phyloP scores from a whole-genome alignment of 441 rosid species.

The Hura crepitans region DNA sequence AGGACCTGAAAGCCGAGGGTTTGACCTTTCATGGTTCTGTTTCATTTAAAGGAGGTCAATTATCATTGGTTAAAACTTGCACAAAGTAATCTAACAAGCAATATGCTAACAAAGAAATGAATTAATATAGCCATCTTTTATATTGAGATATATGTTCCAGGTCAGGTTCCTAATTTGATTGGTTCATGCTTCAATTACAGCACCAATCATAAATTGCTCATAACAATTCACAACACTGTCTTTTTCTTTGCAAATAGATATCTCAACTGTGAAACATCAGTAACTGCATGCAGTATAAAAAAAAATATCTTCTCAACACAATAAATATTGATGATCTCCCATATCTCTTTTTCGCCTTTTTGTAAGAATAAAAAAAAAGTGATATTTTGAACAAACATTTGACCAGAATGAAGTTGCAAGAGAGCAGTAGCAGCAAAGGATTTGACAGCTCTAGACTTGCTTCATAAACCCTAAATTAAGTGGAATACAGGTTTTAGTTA shows the following conservation, averaged over 20 bases:
- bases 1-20: constrained; percentile 47
- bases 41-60: constrained; percentile 27
- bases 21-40: constrained; percentile 39
- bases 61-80: constrained; percentile 9
- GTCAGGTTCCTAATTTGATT: not conserved
- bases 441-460: no score
- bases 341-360: not conserved
- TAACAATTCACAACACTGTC: not conserved
- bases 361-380: not conserved
- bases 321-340: not conserved
- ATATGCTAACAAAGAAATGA: not conserved
- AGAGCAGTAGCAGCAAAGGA: no score
- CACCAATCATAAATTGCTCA: not conserved
- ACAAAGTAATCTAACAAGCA: not conserved
- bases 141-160: not conserved
- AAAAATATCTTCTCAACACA: not conserved
- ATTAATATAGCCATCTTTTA: not conserved
- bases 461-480: no score
- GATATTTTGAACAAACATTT: not conserved
- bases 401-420: no score
- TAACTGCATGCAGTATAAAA: not conserved
- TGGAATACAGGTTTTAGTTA: no score
- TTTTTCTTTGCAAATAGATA: constrained; percentile 5
- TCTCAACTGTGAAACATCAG: not conserved
- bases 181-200: not conserved